Percentiles rank a stretch among this genome's conserved stretches.
Conservation (phyloP, 2,329 filamentous ascomycete species). For the Orbilia quercus region DNA sequence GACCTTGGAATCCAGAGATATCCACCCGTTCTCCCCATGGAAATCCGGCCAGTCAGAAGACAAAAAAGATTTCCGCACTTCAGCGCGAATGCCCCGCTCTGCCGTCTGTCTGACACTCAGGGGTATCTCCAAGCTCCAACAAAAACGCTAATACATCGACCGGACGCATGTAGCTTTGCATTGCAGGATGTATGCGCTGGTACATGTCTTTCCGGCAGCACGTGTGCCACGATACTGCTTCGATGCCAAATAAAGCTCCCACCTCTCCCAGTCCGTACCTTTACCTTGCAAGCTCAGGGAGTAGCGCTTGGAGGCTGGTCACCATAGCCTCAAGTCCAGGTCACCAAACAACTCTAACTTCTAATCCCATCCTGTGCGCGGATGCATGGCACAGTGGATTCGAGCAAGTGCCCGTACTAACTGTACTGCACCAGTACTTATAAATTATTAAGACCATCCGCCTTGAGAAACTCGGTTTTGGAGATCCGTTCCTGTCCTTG, state of each 20-base stretch:
- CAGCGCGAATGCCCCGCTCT: constrained; percentile 54
- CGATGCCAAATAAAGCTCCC: constrained; percentile 48
- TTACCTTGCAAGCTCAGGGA: constrained; percentile 26
- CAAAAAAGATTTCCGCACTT: constrained; percentile 20
- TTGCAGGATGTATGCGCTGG: constrained; percentile 28
- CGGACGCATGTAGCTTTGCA: constrained; percentile 22
- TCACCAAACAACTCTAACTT: background rate
- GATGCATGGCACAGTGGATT: constrained; percentile 31
- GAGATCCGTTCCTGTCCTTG: constrained; percentile 34
- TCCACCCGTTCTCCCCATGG: constrained; percentile 35
- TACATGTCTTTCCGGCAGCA: constrained; percentile 31
- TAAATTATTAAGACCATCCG: constrained; percentile 36
- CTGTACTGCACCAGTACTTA: constrained; percentile 33
- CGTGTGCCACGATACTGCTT: constrained; percentile 26
- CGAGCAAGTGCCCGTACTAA: constrained; percentile 19
- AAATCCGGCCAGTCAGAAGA: constrained; percentile 37
- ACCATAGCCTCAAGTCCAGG: too few relatives aligned
- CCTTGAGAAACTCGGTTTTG: constrained; percentile 19
- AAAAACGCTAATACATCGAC: too few relatives aligned
- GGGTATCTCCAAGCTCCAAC: constrained; percentile 14
- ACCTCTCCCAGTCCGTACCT: constrained; percentile 26
- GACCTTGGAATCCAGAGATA: constrained; percentile 30
- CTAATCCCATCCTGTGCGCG: constrained; percentile 6
- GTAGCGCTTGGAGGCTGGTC: constrained; percentile 41
- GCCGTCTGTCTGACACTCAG: constrained; percentile 56